phyloP scores from a whole-genome alignment of 108 stramenopile genomes.

The Cyclotella baltica region DNA sequence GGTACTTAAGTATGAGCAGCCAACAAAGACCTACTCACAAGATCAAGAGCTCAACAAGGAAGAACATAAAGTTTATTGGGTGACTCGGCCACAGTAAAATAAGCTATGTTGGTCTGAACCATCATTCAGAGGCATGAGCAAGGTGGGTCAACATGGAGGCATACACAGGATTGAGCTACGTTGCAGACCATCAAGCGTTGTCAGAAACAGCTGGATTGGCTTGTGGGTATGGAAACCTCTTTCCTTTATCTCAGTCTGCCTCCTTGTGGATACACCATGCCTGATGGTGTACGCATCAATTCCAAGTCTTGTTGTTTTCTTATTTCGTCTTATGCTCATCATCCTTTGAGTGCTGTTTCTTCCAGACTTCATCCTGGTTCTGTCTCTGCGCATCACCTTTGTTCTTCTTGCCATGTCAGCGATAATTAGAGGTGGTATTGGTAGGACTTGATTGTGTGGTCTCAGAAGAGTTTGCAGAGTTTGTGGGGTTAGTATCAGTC shows the following conservation, averaged over 20 bases:
- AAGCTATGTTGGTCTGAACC: conserved; percentile 29
- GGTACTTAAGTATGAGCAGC: background rate
- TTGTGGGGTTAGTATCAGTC: background rate
- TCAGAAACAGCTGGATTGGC: background rate
- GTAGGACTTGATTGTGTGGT: background rate
- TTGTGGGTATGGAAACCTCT: background rate
- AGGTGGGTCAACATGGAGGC: background rate
- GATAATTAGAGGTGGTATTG: background rate
- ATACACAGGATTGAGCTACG: background rate
- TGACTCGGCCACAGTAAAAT: conserved; percentile 22
- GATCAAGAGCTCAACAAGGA: background rate
- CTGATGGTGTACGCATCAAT: conserved; percentile 36
- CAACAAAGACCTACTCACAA: background rate
- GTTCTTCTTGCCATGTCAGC: background rate
- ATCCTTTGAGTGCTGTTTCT: conserved; percentile 24
- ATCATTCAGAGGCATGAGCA: conserved; percentile 13
- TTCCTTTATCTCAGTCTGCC: background rate
- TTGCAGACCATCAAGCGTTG: background rate
- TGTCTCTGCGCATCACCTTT: conserved; percentile 9
- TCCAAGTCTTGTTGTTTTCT: background rate
- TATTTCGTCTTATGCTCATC: conserved; percentile 18
- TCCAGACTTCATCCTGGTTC: conserved; percentile 37
- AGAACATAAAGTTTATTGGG: background rate
- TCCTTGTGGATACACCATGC: conserved; percentile 27
- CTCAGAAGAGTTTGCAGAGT: background rate